These are phyloP conservation scores for Xylariaceae sp. DNA, from an alignment of 2,329 filamentous ascomycete genomes.

Conservation along the genomic window DNA sequence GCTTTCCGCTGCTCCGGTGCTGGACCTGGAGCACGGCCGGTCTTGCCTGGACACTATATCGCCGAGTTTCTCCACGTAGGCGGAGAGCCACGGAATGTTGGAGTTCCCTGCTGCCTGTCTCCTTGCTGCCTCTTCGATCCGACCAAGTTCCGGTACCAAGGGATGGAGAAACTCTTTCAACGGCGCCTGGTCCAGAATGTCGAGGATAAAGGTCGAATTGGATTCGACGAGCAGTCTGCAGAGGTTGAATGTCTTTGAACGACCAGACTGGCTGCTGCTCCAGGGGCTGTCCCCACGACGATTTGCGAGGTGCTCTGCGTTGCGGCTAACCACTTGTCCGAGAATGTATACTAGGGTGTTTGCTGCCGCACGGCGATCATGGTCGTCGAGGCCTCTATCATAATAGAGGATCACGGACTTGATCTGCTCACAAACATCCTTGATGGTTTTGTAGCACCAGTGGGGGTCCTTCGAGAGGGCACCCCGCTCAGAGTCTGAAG, in stretches of 20 bases:
- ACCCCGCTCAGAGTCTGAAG: slow-evolving; percentile 7
- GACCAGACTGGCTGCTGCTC: background rate
- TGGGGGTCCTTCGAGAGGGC: slow-evolving; percentile 34
- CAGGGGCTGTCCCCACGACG: background rate
- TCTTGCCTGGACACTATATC: slow-evolving; percentile 27
- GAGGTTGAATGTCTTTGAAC: slow-evolving; percentile 9
- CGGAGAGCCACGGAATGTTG: slow-evolving; percentile 26
- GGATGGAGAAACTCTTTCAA: slow-evolving; percentile 17
- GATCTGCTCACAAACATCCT: slow-evolving; percentile 39
- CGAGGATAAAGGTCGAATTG: slow-evolving; percentile 37
- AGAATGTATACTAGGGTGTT: slow-evolving; percentile 45
- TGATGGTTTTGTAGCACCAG: slow-evolving; percentile 47
- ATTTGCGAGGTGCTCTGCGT: slow-evolving; percentile 27
- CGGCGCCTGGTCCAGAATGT: slow-evolving; percentile 32
- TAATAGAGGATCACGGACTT: slow-evolving; percentile 36
- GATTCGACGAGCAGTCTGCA: slow-evolving; percentile 19
- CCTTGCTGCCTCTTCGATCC: slow-evolving; percentile 28
- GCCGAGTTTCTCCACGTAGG: slow-evolving; percentile 29
- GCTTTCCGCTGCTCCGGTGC: slow-evolving; percentile 5
- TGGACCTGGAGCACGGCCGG: slow-evolving; percentile 9
- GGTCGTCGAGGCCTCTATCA: slow-evolving; percentile 32
- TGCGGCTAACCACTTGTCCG: slow-evolving; percentile 37
- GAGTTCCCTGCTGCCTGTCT: slow-evolving; percentile 20
- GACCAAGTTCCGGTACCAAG: slow-evolving; percentile 28
- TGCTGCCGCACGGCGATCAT: slow-evolving; percentile 41